Percentiles rank a stretch among this genome's conserved stretches.
phyloP scores from a whole-genome alignment of 2,329 filamentous ascomycete genomes.

The Neurospora sp. region DNA sequence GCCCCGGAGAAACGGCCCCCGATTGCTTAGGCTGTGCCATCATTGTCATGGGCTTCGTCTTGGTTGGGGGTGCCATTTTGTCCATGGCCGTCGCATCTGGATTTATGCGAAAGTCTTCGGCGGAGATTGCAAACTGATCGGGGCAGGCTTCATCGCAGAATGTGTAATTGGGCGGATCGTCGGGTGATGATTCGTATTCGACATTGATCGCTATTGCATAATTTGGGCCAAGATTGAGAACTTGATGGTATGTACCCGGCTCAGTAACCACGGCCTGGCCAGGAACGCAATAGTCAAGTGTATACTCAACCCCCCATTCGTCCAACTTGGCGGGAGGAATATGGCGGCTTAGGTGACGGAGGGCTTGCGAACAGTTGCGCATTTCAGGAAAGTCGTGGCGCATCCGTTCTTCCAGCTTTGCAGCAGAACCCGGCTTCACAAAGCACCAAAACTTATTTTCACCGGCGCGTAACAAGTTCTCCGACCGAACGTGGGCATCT shows the following conservation, averaged over 20 bases:
- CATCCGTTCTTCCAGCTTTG: constrained; percentile 15
- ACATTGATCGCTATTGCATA: constrained; percentile 19
- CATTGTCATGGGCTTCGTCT: not conserved
- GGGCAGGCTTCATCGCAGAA: constrained; percentile 18
- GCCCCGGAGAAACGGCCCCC: not conserved
- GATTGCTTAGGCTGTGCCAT: not conserved
- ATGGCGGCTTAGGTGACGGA: constrained; percentile 18
- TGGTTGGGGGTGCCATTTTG: not conserved
- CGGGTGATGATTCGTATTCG: constrained; percentile 17
- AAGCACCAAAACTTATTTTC: constrained; percentile 21
- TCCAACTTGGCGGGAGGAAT: constrained; percentile 16
- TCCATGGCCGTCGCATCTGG: not conserved
- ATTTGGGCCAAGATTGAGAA: constrained; percentile 18
- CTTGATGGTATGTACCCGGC: constrained; percentile 19
- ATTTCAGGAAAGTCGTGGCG: constrained; percentile 14
- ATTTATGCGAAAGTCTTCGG: constrained; percentile 15
- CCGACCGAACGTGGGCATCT: constrained; percentile 19
- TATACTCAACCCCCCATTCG: constrained; percentile 19
- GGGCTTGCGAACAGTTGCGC: constrained; percentile 17
- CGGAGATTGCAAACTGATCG: constrained; percentile 16
- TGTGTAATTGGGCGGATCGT: constrained; percentile 13
- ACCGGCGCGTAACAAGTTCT: constrained; percentile 18
- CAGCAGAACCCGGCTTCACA: constrained; percentile 15
- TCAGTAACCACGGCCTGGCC: constrained; percentile 19
- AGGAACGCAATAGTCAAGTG: constrained; percentile 18